Percentiles rank a stretch among this genome's conserved stretches.
Evolutionary conservation across 176 grass and related monocot species (phyloP).

Genomic region (Carex littledalei): DNA sequence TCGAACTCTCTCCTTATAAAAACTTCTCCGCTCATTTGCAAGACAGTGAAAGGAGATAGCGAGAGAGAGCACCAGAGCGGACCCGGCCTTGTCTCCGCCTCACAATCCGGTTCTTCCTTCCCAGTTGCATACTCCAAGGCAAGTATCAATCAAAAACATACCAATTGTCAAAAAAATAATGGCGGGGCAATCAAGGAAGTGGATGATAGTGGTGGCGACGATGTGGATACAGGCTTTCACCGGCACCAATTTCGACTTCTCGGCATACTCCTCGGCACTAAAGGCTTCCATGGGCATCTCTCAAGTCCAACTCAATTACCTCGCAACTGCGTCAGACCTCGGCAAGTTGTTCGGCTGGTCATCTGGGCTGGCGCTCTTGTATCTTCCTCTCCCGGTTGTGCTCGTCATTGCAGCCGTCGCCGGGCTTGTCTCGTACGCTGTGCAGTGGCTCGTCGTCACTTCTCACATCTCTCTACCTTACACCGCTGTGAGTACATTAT

Average conservation of each 20-base stretch:
- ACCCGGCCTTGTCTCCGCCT: not conserved
- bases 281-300: conserved; percentile 58
- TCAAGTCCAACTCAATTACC: conserved; percentile 74
- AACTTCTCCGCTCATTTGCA: not conserved
- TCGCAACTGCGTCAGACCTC: conserved; percentile 85
- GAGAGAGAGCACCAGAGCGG: not conserved
- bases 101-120: not conserved
- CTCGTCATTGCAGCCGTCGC: conserved; percentile 48
- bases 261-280: conserved; percentile 79
- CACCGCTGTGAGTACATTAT: conserved; percentile 33
- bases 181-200: conserved; percentile 32
- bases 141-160: not conserved
- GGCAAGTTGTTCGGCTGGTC: conserved; percentile 86
- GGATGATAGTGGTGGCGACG: conserved; percentile 65
- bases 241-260: conserved; percentile 97
- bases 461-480: conserved; percentile 36
- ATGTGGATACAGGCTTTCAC: conserved; percentile 91
- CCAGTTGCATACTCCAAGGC: not conserved
- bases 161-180: not conserved
- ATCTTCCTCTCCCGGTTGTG: conserved; percentile 57
- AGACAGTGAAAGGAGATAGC: conserved; percentile 10
- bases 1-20: not conserved
- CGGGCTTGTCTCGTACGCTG: conserved; percentile 57
- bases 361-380: conserved; percentile 61
- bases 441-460: conserved; percentile 50